Evolutionary conservation across 2,329 filamentous ascomycete genomes (phyloP), one percentile per base, ranked within the genome.

Genomic region (Ascosphaera acerosa): DNA sequence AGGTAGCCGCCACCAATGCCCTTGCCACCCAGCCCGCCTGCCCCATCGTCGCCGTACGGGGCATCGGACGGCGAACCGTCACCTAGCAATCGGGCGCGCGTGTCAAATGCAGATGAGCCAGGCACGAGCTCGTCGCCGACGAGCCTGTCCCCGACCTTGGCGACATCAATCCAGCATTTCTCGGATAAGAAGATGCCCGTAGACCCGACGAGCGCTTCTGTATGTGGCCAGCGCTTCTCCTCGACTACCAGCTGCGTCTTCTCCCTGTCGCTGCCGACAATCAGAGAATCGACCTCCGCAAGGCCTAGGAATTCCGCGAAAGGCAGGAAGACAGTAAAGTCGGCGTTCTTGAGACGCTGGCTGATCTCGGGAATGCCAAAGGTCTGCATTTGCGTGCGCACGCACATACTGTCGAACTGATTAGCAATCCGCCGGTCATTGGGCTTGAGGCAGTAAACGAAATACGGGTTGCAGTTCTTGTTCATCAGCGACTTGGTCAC

Each of bases 401-500:
- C 87, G 48, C 87, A 97, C 52, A 94, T 94, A 64, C 81, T 92
- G 51, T 97, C 87, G 43, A 94, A 97, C 46, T 97, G 87, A 42
- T 97, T 97, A 37, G 87, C 84, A 40, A 97, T 97, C 31, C 87
- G 71, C 32, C 87, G 68, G 48, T 97, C 87, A 42, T 97, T 97
- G 15, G 87, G 84, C 54, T 97, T 97, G 38, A 97, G 55, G 45
- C 87, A 97, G 53, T 97, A 92, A 28, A 97, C 67, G 42, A 92
- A 94, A 53, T 97, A 97, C 1, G 76, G 68, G 44, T 97, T 97
- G 7, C 81, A 76, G 44, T 81, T 77, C 3, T 73, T 66, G 2
- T 76, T 70, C 2, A 70, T 75, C 28, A 97, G 59, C 2, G 80
- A 82, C 42, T 84, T 82, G 35, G 73, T 89, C 34, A 97, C 77